phyloP scores from a whole-genome alignment of 192 early-diverging fungal species.

The Jimgerdemannia lactiflua region DNA sequence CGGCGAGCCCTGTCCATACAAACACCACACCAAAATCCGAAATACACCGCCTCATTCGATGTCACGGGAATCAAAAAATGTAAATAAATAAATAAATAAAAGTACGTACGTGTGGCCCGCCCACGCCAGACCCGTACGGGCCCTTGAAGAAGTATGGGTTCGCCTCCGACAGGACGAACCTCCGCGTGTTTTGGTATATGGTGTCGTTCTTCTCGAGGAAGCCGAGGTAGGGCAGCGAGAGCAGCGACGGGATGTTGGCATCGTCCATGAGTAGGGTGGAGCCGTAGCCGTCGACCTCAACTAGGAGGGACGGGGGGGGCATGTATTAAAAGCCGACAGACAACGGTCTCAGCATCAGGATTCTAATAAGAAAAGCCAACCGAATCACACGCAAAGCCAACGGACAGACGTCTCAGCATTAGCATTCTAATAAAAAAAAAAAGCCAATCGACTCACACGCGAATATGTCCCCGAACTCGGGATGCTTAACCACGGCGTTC shows the following conservation, averaged over 20 bases:
- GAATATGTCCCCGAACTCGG: conserved; percentile 49
- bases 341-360: background rate
- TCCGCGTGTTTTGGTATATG: conserved; percentile 55
- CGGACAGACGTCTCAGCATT: no score
- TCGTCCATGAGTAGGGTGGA: conserved; percentile 66
- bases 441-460: conserved; percentile 24
- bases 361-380: conserved; percentile 2
- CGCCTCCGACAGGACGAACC: conserved; percentile 51
- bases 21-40: no score
- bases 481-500: conserved; percentile 46
- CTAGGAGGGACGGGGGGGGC: conserved; percentile 5
- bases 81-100: background rate
- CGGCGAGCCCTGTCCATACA: no score
- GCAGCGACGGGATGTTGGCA: conserved; percentile 64
- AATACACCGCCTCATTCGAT: conserved; percentile 22
- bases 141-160: conserved; percentile 70
- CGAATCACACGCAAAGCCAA: no score
- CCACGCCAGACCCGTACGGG: conserved; percentile 45
- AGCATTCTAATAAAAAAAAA: no score
- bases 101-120: conserved; percentile 51
- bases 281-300: conserved; percentile 68
- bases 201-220: conserved; percentile 47
- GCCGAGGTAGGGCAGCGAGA: conserved; percentile 60
- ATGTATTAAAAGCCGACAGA: background rate
- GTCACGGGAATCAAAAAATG: background rate